Conservation (phyloP, 306 rosid species). For the Dryas drummondii region DNA sequence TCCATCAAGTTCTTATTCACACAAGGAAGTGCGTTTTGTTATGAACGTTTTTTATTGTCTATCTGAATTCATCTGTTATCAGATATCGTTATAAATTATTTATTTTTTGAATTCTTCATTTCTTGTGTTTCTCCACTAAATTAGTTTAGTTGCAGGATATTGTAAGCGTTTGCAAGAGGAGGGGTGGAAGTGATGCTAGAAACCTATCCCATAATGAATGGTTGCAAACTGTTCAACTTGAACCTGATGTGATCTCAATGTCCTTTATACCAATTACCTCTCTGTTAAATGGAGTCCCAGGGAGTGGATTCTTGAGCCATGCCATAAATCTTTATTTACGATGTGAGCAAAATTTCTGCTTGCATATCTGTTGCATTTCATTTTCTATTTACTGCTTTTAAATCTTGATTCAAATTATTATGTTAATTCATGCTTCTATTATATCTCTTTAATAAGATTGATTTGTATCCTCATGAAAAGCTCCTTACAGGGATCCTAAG, state of each 20-base stretch:
- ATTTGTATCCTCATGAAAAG: too few relatives aligned
- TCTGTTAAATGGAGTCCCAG: constrained; percentile 88
- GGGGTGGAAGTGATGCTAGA: constrained; percentile 74
- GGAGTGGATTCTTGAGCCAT: constrained; percentile 98
- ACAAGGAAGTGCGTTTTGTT: constrained; percentile 69
- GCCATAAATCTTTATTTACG: constrained; percentile 95
- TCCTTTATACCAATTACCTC: constrained; percentile 92
- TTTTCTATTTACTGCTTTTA: constrained; percentile 20
- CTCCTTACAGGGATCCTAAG: too few relatives aligned
- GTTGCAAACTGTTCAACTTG: constrained; percentile 81
- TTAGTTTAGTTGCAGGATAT: constrained; percentile 59
- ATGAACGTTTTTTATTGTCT: constrained; percentile 20
- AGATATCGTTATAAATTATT: background rate
- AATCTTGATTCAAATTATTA: background rate
- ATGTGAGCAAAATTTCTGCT: constrained; percentile 59
- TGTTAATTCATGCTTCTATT: background rate
- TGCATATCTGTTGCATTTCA: background rate
- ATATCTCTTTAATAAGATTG: background rate
- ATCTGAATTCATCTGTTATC: constrained; percentile 5
- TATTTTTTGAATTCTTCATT: background rate
- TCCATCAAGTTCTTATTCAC: constrained; percentile 76
- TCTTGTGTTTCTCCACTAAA: background rate
- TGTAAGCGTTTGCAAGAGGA: constrained; percentile 67
- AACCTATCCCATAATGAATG: constrained; percentile 70
- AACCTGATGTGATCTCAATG: constrained; percentile 95